phyloP scores from a whole-genome alignment of 495 filamentous ascomycete species.

The Penicillium samsonianum region DNA sequence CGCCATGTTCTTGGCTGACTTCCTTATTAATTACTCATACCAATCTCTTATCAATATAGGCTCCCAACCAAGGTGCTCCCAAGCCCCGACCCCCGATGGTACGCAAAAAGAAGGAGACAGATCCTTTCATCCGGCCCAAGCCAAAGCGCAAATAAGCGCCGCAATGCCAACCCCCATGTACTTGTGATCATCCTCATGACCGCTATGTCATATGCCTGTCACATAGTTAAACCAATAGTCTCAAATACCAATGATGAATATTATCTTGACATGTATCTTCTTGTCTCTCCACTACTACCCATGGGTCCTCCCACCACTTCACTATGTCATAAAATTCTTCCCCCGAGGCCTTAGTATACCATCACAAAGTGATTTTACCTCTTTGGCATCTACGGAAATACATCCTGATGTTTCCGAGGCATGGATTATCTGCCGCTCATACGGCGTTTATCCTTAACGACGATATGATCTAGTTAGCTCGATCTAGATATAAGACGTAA shows the following conservation, averaged over 20 bases:
- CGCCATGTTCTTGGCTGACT: constrained; percentile 5
- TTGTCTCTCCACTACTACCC: not conserved
- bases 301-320: not conserved
- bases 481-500: too few species aligned
- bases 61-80: constrained; percentile 11
- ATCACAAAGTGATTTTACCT: too few species aligned
- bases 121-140: constrained; percentile 57
- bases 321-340: not conserved
- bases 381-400: not conserved
- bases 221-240: not conserved
- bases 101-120: constrained; percentile 50
- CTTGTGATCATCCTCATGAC: not conserved
- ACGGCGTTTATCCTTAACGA: not conserved
- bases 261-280: not conserved
- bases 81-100: constrained; percentile 38
- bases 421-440: not conserved
- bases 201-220: not conserved
- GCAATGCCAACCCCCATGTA: not conserved
- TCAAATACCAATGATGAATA: not conserved
- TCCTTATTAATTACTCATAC: constrained; percentile 17
- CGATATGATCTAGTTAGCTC: not conserved
- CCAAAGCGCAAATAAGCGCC: constrained; percentile 31
- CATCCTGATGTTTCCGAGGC: not conserved
- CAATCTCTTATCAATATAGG: constrained; percentile 12
- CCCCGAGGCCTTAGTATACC: too few species aligned